Percentiles rank a stretch among this genome's conserved stretches.
Conservation (phyloP, 306 rosid species). For the Gillenia trifoliata region DNA sequence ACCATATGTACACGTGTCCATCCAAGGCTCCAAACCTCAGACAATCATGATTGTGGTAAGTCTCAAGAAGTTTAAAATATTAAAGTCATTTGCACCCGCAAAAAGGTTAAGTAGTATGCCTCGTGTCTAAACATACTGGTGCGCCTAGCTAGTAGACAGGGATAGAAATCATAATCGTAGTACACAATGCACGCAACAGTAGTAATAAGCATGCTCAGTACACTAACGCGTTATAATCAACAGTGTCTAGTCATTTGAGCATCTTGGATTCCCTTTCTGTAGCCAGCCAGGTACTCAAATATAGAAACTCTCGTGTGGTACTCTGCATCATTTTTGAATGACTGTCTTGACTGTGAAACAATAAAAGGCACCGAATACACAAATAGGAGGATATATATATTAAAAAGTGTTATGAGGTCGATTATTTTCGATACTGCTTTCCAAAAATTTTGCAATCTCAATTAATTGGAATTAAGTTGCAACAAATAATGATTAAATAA, state of each 20-base stretch:
- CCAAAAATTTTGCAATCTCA: neutral
- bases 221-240: too few relatives aligned
- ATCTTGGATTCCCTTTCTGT: neutral
- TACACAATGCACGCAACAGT: neutral
- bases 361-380: neutral
- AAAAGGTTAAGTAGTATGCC: neutral
- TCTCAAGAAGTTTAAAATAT: neutral
- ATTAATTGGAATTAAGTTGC: neutral
- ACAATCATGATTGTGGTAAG: neutral
- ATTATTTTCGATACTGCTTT: neutral
- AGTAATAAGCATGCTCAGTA: too few relatives aligned
- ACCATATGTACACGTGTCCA: constrained; percentile 1
- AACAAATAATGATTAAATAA: too few relatives aligned
- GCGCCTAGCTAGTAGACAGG: neutral
- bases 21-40: neutral
- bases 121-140: neutral
- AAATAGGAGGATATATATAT: neutral
- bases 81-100: neutral
- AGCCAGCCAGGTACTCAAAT: neutral
- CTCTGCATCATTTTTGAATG: neutral
- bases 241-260: neutral
- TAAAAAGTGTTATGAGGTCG: neutral
- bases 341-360: neutral
- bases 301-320: neutral
- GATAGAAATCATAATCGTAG: neutral